Evolutionary conservation across 805 yeast genomes (phyloP).

Genomic region (Hanseniaspora vineae): DNA sequence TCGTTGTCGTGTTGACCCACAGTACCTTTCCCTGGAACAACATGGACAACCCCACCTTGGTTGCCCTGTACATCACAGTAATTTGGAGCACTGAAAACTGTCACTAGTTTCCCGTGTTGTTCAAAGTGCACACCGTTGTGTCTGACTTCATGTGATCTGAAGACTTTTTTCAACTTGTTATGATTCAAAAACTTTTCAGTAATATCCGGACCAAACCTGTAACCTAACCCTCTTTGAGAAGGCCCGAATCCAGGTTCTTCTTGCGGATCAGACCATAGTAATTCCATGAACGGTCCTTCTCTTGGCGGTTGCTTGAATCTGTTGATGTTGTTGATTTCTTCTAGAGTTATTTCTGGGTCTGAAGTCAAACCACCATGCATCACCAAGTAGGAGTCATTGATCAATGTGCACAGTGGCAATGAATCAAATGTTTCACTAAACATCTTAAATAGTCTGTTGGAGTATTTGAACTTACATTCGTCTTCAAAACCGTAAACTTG

Average conservation of each 20-base stretch:
- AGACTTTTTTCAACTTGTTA: constrained; percentile 64
- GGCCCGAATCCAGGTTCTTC: constrained; percentile 63
- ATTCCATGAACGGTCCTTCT: constrained; percentile 90
- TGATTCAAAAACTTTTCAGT: constrained; percentile 63
- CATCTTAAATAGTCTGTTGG: constrained; percentile 64
- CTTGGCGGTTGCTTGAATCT: constrained; percentile 80
- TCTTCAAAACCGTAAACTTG: constrained; percentile 93
- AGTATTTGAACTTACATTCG: constrained; percentile 85
- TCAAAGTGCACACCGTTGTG: constrained; percentile 82
- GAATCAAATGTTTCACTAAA: constrained; percentile 79
- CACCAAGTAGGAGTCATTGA: constrained; percentile 67
- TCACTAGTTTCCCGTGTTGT: constrained; percentile 73
- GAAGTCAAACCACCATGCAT: constrained; percentile 96
- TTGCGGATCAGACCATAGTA: constrained; percentile 97
- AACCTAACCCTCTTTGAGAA: constrained; percentile 88
- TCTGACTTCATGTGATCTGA: constrained; percentile 92
- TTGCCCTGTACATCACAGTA: constrained; percentile 91
- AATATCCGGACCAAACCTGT: constrained; percentile 94
- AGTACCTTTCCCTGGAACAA: constrained; percentile 28
- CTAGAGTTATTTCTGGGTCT: constrained; percentile 53
- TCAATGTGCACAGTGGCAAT: constrained; percentile 73
- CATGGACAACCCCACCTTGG: constrained; percentile 77
- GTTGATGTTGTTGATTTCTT: constrained; percentile 60
- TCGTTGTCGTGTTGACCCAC: constrained; percentile 27
- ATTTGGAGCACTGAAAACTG: constrained; percentile 97